phyloP scores from a whole-genome alignment of 2,329 filamentous ascomycete species.

The Lecanicillium sp. region DNA sequence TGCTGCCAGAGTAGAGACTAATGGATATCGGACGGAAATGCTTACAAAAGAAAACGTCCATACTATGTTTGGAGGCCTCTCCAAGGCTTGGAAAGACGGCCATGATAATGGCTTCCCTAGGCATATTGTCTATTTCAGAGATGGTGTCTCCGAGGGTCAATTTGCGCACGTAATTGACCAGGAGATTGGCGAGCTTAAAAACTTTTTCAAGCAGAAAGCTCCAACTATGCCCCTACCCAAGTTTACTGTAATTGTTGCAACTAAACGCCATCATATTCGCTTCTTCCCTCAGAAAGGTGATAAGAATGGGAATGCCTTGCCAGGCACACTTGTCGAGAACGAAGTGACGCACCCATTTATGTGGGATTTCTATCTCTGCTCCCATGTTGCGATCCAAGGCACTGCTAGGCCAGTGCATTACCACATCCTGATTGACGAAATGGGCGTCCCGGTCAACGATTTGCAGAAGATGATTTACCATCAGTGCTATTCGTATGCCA shows the following conservation, averaged over 20 bases:
- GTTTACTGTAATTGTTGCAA: constrained; percentile 80
- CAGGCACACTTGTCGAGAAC: constrained; percentile 78
- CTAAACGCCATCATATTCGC: constrained; percentile 89
- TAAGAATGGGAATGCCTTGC: constrained; percentile 70
- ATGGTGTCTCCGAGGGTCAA: constrained; percentile 84
- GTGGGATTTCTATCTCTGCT: constrained; percentile 71
- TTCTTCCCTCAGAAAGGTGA: constrained; percentile 75
- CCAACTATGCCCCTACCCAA: constrained; percentile 39
- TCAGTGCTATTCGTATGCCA: constrained; percentile 86
- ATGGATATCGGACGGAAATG: constrained; percentile 75
- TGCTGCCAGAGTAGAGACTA: constrained; percentile 70
- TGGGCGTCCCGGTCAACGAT: constrained; percentile 54
- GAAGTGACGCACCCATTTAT: constrained; percentile 89
- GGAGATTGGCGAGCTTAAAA: constrained; percentile 69
- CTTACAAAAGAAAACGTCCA: constrained; percentile 59
- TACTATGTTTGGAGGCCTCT: constrained; percentile 55
- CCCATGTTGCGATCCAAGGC: constrained; percentile 74
- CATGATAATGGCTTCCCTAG: constrained; percentile 41
- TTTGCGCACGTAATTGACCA: constrained; percentile 69
- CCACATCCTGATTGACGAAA: constrained; percentile 79
- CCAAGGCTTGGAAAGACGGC: constrained; percentile 55
- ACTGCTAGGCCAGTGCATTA: constrained; percentile 91
- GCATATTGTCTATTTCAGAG: constrained; percentile 87
- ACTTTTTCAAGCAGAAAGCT: constrained; percentile 36
- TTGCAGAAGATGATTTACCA: constrained; percentile 89